phyloP scores from a whole-genome alignment of 805 yeast genomes.

The Hanseniaspora clermontiae region DNA sequence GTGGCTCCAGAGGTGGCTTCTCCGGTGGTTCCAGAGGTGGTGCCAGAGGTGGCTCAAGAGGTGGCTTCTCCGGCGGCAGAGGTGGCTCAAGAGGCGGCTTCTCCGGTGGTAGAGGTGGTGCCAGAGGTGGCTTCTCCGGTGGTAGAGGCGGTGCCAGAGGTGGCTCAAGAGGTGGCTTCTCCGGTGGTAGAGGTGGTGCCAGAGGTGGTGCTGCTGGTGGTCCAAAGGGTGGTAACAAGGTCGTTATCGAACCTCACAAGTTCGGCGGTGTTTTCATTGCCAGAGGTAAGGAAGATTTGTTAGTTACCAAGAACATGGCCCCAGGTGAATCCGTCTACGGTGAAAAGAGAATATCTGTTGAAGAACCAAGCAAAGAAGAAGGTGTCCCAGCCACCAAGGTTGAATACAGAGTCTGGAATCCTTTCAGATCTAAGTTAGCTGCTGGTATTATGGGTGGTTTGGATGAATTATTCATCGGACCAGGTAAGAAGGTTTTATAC shows the following conservation, averaged over 20 bases:
- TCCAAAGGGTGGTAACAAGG: constrained; percentile 87
- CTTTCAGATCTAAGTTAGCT: constrained; percentile 98
- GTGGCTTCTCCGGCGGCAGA: constrained; percentile 41
- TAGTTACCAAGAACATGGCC: constrained; percentile 90
- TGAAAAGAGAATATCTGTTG: constrained; percentile 89
- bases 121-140: constrained; percentile 44
- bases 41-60: constrained; percentile 35
- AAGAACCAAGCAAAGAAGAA: constrained; percentile 82
- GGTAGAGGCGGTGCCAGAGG: constrained; percentile 46
- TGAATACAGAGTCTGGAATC: constrained; percentile 99
- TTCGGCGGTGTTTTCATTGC: constrained; percentile 98
- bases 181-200: constrained; percentile 43
- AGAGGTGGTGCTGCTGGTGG: constrained; percentile 70
- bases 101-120: constrained; percentile 40
- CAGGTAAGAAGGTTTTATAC: constrained; percentile 94
- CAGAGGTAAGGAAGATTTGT: constrained; percentile 97
- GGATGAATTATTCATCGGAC: constrained; percentile 92
- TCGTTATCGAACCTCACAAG: constrained; percentile 95
- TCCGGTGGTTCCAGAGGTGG: constrained; percentile 46
- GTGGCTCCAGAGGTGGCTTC: constrained; percentile 38
- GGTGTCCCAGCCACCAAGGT: constrained; percentile 83
- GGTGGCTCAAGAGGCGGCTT: constrained; percentile 42
- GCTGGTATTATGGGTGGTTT: constrained; percentile 99
- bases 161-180: constrained; percentile 46
- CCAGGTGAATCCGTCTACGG: constrained; percentile 99